A percentile compares a stretch with the other conserved stretches of the same genome.
phyloP scores from a whole-genome alignment of 345 rosid genomes.

The Streptanthus diversifolius region DNA sequence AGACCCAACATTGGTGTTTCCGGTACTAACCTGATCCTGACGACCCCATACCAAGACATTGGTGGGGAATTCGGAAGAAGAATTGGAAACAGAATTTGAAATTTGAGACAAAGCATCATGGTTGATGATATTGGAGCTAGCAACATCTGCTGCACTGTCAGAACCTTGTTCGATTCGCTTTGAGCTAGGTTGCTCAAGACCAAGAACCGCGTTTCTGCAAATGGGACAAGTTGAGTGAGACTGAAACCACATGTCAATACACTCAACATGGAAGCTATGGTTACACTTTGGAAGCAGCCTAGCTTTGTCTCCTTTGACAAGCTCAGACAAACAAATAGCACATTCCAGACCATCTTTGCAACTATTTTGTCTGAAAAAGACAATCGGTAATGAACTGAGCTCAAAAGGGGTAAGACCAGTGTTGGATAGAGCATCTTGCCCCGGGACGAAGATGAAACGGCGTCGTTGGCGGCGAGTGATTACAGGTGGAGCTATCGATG shows the following conservation, averaged over 20 bases:
- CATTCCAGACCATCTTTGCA: constrained; percentile 70
- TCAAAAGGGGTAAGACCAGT: constrained; percentile 60
- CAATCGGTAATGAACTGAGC: constrained; percentile 58
- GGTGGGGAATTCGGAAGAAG: constrained; percentile 71
- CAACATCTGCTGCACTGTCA: constrained; percentile 25
- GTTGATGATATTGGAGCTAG: not conserved
- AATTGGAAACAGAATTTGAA: constrained; percentile 37
- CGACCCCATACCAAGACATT: constrained; percentile 90
- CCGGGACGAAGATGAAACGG: constrained; percentile 54
- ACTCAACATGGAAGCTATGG: constrained; percentile 86
- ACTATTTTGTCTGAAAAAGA: constrained; percentile 45
- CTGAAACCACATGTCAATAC: constrained; percentile 97
- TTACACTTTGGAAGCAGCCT: constrained; percentile 73
- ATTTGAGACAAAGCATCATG: constrained; percentile 32
- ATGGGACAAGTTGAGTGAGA: constrained; percentile 91
- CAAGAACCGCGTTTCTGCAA: constrained; percentile 58
- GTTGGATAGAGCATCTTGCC: constrained; percentile 39
- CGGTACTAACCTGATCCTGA: constrained; percentile 58
- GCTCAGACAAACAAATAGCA: constrained; percentile 81
- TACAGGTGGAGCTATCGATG: constrained; percentile 24
- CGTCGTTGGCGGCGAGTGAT: constrained; percentile 52
- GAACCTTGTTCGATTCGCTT: constrained; percentile 14
- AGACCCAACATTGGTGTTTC: constrained; percentile 39
- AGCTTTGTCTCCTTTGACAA: constrained; percentile 67
- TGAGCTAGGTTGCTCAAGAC: constrained; percentile 20